These are phyloP conservation scores for Aspergillus hortae DNA, from an alignment of 2,329 filamentous ascomycete species.

Conservation along the genomic window DNA sequence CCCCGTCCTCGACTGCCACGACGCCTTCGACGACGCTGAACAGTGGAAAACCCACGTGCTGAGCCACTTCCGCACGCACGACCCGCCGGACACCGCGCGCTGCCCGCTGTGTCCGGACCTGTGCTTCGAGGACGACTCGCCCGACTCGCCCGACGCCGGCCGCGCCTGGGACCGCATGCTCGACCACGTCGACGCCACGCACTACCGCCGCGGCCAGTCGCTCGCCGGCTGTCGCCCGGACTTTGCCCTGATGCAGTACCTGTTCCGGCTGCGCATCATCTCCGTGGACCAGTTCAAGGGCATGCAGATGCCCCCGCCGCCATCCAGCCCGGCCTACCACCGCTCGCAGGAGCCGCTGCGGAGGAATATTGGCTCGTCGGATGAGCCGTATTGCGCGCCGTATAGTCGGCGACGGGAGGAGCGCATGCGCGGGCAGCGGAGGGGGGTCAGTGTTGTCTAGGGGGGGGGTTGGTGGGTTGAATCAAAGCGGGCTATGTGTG, in stretches of 20 bases:
- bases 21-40: constrained; percentile 35
- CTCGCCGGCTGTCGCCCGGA: constrained; percentile 39
- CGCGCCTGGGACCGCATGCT: constrained; percentile 43
- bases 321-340: constrained; percentile 35
- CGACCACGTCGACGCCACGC: constrained; percentile 38
- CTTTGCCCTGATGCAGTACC: constrained; percentile 45
- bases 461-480: too few species aligned
- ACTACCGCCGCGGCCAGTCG: constrained; percentile 40
- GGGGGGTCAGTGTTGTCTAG: constrained; percentile 29
- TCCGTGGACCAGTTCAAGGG: constrained; percentile 42
- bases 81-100: constrained; percentile 37
- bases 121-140: constrained; percentile 17
- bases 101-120: constrained; percentile 41
- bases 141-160: constrained; percentile 8
- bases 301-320: constrained; percentile 38
- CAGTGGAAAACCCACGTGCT: constrained; percentile 44
- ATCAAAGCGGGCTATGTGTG: too few species aligned
- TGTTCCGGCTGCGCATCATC: constrained; percentile 42
- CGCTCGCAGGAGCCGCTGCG: constrained; percentile 34
- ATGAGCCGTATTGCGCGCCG: constrained; percentile 38
- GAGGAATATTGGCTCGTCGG: constrained; percentile 35
- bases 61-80: constrained; percentile 42
- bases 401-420: constrained; percentile 39
- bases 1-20: constrained; percentile 42
- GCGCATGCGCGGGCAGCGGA: constrained; percentile 33